Base-by-base conservation (phyloP, 768 basidiomycete genomes). In the Auricularia heimuer region DNA sequence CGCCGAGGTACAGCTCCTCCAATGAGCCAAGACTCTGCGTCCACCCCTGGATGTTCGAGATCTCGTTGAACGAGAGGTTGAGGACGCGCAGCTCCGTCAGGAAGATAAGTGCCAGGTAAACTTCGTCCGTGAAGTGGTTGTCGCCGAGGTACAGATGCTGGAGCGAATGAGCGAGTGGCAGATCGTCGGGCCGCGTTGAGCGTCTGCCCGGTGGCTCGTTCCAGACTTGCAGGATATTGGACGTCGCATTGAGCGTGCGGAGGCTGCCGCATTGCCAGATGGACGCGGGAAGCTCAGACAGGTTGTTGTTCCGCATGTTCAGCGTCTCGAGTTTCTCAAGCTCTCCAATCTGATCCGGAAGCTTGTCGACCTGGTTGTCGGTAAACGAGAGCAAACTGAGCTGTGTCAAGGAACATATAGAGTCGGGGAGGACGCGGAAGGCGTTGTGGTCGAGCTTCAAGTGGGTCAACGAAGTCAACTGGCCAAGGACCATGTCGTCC, bases 61-160 rank as follows among this genome's bases (percentile, higher is more conserved):
- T 89, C 64, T 93, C 86, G 75, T 99, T 99, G 79, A 97, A 98
- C 34, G 91, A 92, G 21, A 98, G 79, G 69, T 98, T 98, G 65
- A 99, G 83, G 1, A 92, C 85, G 1, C 79, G 81, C 11, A 99
- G 82, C 68, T 90, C 86, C 66, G 84, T 83, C 70, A 98, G 80
- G 47, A 90, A 78, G 70, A 86, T 88, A 35, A 98, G 75, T 0
- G 86, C 83, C 21, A 84, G 85, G 35, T 97, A 81, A 10, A 83
- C 81, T 54, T 95, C 91, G 70, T 95, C 90, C 10, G 84, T 85
- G 21, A 98, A 79, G 36, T 80, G 81, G 75, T 98, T 99, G 79
- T 99, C 94, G 65, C 91, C 93, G 1, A 98, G 82, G 71, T 89
- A 94, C 3, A 98, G 82, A 67, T 83, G 79, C 71, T 90, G 82